Evolutionary conservation across 441 rosid species (phyloP).

Genomic region (Croton setiger): DNA sequence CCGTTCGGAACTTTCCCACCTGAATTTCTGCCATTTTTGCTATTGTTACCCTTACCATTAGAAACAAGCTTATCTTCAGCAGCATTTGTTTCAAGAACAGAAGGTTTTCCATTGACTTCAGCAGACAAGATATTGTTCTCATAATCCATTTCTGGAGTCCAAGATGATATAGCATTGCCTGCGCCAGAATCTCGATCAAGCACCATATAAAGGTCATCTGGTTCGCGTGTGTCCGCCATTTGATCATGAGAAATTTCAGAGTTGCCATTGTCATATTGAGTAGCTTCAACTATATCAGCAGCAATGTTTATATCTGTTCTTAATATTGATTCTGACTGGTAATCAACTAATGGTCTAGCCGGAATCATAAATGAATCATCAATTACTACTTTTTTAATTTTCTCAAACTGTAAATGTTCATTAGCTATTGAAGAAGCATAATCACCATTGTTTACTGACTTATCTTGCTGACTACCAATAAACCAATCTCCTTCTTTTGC

Average conservation of each 20-base stretch:
- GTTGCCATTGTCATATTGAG: slow-evolving; percentile 35
- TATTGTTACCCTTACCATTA: slow-evolving; percentile 27
- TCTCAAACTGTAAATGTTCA: slow-evolving; percentile 25
- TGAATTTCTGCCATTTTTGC: slow-evolving; percentile 33
- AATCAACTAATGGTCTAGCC: slow-evolving; percentile 39
- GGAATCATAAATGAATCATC: slow-evolving; percentile 94
- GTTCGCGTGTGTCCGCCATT: slow-evolving; percentile 45
- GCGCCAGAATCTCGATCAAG: slow-evolving; percentile 63
- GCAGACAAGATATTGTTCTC: slow-evolving; percentile 42
- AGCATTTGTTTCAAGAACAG: slow-evolving; percentile 32
- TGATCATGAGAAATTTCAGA: slow-evolving; percentile 27
- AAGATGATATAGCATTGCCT: slow-evolving; percentile 40
- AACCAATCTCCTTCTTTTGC: slow-evolving; percentile 74
- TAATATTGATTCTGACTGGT: slow-evolving; percentile 40
- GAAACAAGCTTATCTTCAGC: slow-evolving; percentile 31
- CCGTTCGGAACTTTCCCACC: slow-evolving; percentile 41
- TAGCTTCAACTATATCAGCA: slow-evolving; percentile 50
- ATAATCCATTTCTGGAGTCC: slow-evolving; percentile 80
- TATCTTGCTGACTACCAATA: slow-evolving; percentile 36
- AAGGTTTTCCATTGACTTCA: slow-evolving; percentile 32
- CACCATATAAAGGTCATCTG: slow-evolving; percentile 94
- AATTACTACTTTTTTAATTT: slow-evolving; percentile 41
- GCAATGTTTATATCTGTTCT: slow-evolving; percentile 63
- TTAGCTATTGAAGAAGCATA: slow-evolving; percentile 34
- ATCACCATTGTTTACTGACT: slow-evolving; percentile 35